Evolutionary conservation across 2,329 filamentous ascomycete species (phyloP).

Genomic region (Fusarium anthophilum): DNA sequence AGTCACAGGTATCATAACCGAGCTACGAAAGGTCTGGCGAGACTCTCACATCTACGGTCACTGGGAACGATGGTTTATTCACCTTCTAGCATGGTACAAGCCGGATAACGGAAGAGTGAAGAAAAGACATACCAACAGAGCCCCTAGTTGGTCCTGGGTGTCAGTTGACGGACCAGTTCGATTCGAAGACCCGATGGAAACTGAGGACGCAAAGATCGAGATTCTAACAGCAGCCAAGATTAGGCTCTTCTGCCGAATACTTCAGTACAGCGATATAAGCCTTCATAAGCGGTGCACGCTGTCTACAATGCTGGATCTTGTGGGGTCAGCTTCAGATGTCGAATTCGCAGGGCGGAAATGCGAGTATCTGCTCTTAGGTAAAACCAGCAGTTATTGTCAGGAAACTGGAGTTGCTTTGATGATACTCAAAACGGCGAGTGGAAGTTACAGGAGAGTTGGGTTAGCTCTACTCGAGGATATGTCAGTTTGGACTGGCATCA

Average conservation of each 20-base stretch:
- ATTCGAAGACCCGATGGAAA: fast-evolving
- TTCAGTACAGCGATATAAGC: fast-evolving
- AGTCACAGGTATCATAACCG: background rate
- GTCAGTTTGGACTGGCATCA: fast-evolving
- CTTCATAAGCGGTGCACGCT: fast-evolving
- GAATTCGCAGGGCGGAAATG: fast-evolving
- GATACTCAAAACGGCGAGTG: fast-evolving
- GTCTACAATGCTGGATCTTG: background rate
- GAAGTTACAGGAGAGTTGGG: background rate
- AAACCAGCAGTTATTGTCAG: fast-evolving
- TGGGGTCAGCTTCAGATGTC: fast-evolving
- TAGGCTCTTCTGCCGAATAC: background rate
- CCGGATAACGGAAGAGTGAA: fast-evolving
- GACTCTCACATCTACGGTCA: background rate
- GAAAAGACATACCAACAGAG: background rate
- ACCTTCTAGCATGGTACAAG: background rate
- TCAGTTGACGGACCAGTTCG: background rate
- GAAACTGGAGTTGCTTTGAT: background rate
- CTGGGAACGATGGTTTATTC: background rate
- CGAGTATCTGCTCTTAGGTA: background rate
- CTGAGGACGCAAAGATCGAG: background rate
- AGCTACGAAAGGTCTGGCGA: background rate
- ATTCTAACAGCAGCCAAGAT: fast-evolving
- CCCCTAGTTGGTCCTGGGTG: background rate
- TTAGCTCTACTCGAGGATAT: fast-evolving